Base-by-base conservation (phyloP, 1,139 yeast species). In the Taphrina sp. region DNA sequence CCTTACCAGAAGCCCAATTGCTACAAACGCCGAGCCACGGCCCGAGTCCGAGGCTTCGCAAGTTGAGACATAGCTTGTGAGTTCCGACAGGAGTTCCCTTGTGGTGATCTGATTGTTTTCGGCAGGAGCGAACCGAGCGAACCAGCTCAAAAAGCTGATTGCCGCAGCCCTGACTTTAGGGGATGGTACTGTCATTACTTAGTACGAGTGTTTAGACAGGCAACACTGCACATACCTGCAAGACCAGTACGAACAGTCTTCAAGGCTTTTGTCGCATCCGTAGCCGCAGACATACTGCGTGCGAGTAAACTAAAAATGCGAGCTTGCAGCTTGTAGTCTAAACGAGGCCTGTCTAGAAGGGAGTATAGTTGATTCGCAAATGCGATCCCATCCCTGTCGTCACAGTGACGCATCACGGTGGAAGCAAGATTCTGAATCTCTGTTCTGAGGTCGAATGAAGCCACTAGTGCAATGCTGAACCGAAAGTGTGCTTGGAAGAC, bases 101-200 rank as follows among this genome's bases (percentile, higher is more conserved):
- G 8, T 58, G 44, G 37, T 5, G 4, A 26, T 17, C 14, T 23
- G 35, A n/a, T n/a, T 12, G 8, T 12, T 16, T 3, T 29, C 39
- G 8, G 34, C 20, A 3, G 33, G 36, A 1, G 69, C 60, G 29
- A 64, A 61, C 22, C 58, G 61, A 2, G 69, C 62, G 22, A 80
- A 76, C 76, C 83, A 79, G 60, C 78, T 76, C 23, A 87, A 78
- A 64, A 85, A 83, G 44, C 76, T 76, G 4, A 85, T 75, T 0
- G 88, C 76, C 2, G 77, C 66, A 57, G 74, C 78, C 60, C 76
- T 76, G 49, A 56, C 22, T 23, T 43, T 56, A 3, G 42, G 53
- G 3, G 42, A 10, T 35, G 33, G 35, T 52, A 14, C 28, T 28
- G 26, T 12, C n/a, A 39, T 31, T 29, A 45, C 19, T 20, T 12